A percentile compares a stretch with the other conserved stretches of the same genome.
These are phyloP conservation scores for Fagopyrum esculentum DNA, from an alignment of 148 eudicot genomes.

Conservation along the genomic window DNA sequence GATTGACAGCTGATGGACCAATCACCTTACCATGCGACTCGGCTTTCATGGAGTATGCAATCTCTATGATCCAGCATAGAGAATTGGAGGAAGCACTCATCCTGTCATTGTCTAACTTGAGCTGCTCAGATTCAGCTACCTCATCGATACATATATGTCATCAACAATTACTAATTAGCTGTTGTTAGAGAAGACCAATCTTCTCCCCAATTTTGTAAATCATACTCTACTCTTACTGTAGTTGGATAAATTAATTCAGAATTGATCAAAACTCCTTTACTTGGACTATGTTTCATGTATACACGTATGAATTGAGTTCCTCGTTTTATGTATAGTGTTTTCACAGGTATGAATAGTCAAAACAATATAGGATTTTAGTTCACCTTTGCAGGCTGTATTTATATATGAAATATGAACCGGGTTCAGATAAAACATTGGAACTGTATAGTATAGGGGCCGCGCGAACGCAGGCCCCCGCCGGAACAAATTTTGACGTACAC, in stretches of 20 bases:
- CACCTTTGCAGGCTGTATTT: too few species aligned
- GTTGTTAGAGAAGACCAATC: neutral
- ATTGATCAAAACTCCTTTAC: neutral
- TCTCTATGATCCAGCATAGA: neutral
- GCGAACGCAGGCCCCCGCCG: constrained; percentile 72
- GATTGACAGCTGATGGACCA: too few species aligned
- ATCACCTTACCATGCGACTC: too few species aligned
- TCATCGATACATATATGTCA: too few species aligned
- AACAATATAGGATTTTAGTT: too few species aligned
- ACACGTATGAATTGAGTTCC: too few species aligned
- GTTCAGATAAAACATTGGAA: neutral
- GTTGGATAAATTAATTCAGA: neutral
- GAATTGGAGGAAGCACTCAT: constrained; percentile 9
- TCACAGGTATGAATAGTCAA: too few species aligned
- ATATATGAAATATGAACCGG: too few species aligned
- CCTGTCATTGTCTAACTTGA: neutral
- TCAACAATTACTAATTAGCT: too few species aligned
- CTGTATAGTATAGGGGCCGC: constrained; percentile 39
- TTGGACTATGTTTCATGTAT: neutral
- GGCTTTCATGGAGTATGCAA: too few species aligned
- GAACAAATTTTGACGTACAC: constrained; percentile 68
- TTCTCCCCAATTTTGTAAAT: neutral
- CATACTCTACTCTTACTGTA: neutral
- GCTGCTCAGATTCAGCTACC: too few species aligned
- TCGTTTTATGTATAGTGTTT: too few species aligned